Evolutionary conservation across 352 stramenopile genomes (phyloP).

Genomic region (Globisporangium mamillatum): DNA sequence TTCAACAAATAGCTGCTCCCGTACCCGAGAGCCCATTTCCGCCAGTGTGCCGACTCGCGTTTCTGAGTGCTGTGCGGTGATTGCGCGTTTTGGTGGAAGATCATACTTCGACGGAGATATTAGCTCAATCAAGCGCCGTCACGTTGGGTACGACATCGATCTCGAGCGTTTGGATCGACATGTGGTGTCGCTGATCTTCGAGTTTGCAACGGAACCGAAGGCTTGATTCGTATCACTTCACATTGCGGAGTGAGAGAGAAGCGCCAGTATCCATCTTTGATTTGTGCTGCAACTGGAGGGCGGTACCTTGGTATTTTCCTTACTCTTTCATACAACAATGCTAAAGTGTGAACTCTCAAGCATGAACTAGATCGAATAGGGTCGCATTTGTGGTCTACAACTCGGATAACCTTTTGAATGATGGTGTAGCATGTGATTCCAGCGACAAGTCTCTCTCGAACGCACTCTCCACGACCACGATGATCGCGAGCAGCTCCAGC

Average conservation of each 20-base stretch:
- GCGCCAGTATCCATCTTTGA: no score
- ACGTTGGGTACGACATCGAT: background rate
- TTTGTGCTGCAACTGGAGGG: no score
- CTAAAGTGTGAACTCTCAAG: no score
- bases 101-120: background rate
- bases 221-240: background rate
- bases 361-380: no score
- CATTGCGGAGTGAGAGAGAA: no score
- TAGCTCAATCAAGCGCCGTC: background rate
- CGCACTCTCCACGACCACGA: background rate
- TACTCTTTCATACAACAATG: no score
- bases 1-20: background rate
- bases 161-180: background rate
- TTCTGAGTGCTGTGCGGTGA: background rate
- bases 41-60: background rate
- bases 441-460: no score
- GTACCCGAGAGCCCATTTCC: background rate
- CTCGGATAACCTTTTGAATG: no score
- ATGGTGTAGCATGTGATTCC: no score
- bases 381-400: no score
- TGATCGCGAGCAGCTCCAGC: slow-evolving; percentile 1
- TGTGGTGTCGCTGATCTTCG: background rate
- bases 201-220: background rate
- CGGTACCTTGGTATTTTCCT: no score
- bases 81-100: background rate